phyloP scores from a whole-genome alignment of 345 rosid species.

The Psidium friedrichsthalianum region DNA sequence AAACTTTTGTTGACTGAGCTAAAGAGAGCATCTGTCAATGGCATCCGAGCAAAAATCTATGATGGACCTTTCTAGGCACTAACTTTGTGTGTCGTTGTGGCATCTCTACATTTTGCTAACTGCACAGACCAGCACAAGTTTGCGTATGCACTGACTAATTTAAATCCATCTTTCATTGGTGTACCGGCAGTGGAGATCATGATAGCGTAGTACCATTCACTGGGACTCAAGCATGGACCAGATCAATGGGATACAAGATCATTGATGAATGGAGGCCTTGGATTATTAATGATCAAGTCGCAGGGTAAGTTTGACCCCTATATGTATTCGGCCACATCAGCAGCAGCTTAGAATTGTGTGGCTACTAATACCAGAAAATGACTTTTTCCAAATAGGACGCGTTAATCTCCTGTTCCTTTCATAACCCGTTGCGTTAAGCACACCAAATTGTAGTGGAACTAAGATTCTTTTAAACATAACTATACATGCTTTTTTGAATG shows the following conservation, averaged over 20 bases:
- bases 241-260: slow-evolving; percentile 6
- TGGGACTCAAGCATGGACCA: slow-evolving; percentile 10
- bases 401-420: not conserved
- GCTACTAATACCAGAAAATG: not conserved
- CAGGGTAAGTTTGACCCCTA: not conserved
- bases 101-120: not conserved
- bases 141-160: too few species aligned
- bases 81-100: not conserved
- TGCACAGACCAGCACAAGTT: not conserved
- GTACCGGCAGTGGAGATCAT: slow-evolving; percentile 12
- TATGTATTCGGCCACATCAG: not conserved
- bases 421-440: not conserved
- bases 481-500: not conserved
- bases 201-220: not conserved
- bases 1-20: not conserved
- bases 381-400: not conserved
- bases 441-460: not conserved
- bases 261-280: slow-evolving; percentile 8
- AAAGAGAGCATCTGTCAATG: not conserved
- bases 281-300: slow-evolving; percentile 3
- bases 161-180: not conserved
- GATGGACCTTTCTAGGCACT: not conserved
- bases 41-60: not conserved
- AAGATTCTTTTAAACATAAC: not conserved
- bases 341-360: not conserved